Percentiles rank a stretch among this genome's conserved stretches.
Evolutionary conservation across 495 filamentous ascomycete species (phyloP).

Genomic region (Neohortaea acidophila): DNA sequence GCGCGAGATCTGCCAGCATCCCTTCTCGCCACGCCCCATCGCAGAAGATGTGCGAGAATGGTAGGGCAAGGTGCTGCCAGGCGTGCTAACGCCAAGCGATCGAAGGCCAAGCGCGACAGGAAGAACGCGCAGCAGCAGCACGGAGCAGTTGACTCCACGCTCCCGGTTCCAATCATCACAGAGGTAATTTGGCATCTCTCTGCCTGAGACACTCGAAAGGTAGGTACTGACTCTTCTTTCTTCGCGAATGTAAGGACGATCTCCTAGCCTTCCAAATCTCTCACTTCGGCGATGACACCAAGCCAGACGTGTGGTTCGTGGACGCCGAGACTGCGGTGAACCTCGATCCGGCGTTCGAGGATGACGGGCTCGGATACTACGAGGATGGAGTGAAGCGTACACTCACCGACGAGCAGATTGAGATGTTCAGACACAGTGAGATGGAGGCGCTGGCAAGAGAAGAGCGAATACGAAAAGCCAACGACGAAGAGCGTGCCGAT

Average conservation of each 20-base stretch:
- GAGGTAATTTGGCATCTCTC: constrained; percentile 8
- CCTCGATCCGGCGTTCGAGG: constrained; percentile 31
- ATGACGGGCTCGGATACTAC: constrained; percentile 77
- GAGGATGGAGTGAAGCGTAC: constrained; percentile 79
- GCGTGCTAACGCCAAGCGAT: neutral
- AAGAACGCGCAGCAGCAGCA: constrained; percentile 2
- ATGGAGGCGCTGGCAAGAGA: constrained; percentile 54
- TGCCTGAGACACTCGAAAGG: constrained; percentile 1
- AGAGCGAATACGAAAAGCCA: constrained; percentile 23
- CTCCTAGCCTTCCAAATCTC: constrained; percentile 50
- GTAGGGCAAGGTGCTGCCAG: neutral
- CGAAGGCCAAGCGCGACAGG: neutral
- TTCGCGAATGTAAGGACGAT: constrained; percentile 42
- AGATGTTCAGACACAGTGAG: constrained; percentile 81
- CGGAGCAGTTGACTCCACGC: neutral
- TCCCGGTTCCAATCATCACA: constrained; percentile 10
- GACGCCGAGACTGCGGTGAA: constrained; percentile 26
- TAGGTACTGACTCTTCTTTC: constrained; percentile 15
- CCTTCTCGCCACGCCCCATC: too few species aligned
- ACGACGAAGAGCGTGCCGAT: constrained; percentile 11
- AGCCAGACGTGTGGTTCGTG: constrained; percentile 14
- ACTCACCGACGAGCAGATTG: constrained; percentile 80
- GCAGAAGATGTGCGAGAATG: neutral
- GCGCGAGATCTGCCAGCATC: too few species aligned
- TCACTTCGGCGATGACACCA: constrained; percentile 31